phyloP scores from a whole-genome alignment of 1,284 basidiomycete species.

The Xanthoconium separans region DNA sequence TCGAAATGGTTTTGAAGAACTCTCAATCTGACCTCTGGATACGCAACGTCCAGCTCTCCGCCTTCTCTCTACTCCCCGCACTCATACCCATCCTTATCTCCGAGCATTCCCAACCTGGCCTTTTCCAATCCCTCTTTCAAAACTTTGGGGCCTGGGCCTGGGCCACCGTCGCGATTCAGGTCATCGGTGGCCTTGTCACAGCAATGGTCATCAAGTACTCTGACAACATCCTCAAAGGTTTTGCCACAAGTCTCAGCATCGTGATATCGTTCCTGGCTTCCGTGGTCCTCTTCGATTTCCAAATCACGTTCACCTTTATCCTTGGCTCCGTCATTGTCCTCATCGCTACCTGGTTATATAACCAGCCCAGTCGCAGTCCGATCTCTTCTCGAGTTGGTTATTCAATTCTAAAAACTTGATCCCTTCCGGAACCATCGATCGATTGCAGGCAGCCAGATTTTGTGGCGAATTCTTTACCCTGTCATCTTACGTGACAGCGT shows the following conservation, averaged over 20 bases:
- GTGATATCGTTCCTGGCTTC: slow-evolving; percentile 91
- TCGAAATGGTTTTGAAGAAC: slow-evolving; percentile 96
- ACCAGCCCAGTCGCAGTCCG: slow-evolving; percentile 51
- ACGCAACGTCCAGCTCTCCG: slow-evolving; percentile 93
- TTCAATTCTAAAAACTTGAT: slow-evolving; percentile 28
- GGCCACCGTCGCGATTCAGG: slow-evolving; percentile 87
- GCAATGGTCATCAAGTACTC: slow-evolving; percentile 86
- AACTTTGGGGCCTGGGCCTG: slow-evolving; percentile 91
- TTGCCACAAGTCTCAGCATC: slow-evolving; percentile 91
- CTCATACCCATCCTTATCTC: slow-evolving; percentile 78
- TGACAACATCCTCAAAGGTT: slow-evolving; percentile 91
- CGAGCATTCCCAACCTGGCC: slow-evolving; percentile 37
- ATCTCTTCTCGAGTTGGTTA: slow-evolving; percentile 28
- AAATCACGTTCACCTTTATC: slow-evolving; percentile 82
- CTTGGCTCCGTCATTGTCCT: slow-evolving; percentile 83
- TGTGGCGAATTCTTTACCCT: not conserved
- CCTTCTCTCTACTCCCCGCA: slow-evolving; percentile 92
- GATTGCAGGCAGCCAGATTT: not conserved
- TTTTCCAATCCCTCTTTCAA: slow-evolving; percentile 53
- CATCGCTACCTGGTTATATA: slow-evolving; percentile 88
- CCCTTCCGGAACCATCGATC: slow-evolving; percentile 6
- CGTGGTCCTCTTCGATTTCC: slow-evolving; percentile 85
- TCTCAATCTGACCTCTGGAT: slow-evolving; percentile 92
- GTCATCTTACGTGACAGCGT: slow-evolving; percentile 8
- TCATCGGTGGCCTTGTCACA: slow-evolving; percentile 87